Evolutionary conservation across 306 rosid species (phyloP), one percentile per base, ranked within the genome.

Genomic region (Sphenostylis stenocarpa): DNA sequence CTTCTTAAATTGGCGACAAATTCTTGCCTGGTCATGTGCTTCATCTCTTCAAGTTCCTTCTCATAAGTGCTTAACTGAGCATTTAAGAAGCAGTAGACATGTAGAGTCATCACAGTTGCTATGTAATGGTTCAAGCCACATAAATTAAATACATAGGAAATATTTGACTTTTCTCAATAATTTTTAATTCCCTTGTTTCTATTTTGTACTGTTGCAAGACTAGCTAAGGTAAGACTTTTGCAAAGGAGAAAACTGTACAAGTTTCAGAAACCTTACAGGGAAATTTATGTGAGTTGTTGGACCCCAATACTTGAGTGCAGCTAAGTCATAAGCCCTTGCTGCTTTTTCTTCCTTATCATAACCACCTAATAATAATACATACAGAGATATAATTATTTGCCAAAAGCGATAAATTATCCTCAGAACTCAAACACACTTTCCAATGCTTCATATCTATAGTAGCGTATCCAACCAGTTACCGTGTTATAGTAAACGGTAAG

Each of bases 301-400:
- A 76, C 99, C 99, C 99, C 99, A 95, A 85, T 95, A 95, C 89
- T 92, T 95, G 53, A 95, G 86, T 67, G 99, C 99, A 72, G 99
- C 99, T 85, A 95, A 87, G 86, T 95, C 99, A 76, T 95, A 95
- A 38, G 98, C 99, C 85, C 78, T 88, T 34, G 99, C 99, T 81
- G 99, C 99, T 84, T 91, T 95, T 81, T 95, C 99, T 84, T 95
- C 99, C 87, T 92, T 95, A 58, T 95, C 99, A 85, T 95, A 95
- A 51, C 99, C 99, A 76, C 99, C 99, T 95, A 84, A 87, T 78
- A 55, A 49, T 60, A 80, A 79, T 75, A 29, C 39, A 79, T 75
- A n/a, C 44, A 39, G 4, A 47, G 49, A 77, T 26, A 73, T 47
- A 38, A 79, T 70, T 26, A 84, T 70, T 81, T 29, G 53, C 51